phyloP scores from a whole-genome alignment of 805 yeast species.

The Kuraishia piskuri region DNA sequence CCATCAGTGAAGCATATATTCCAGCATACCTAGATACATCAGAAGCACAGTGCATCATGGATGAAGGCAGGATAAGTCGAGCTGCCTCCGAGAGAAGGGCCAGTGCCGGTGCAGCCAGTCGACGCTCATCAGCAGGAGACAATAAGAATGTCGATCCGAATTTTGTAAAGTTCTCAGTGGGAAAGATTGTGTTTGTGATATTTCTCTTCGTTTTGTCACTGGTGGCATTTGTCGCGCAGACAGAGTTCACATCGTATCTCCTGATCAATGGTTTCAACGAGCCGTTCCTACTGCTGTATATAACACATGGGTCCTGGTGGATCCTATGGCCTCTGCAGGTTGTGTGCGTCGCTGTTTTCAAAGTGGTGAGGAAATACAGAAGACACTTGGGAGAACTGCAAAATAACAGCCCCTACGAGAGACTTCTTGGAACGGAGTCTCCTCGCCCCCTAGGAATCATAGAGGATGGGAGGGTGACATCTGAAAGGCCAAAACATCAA shows the following conservation, averaged over 20 bases:
- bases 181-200: constrained; percentile 34
- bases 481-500: constrained; percentile 6
- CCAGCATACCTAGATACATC: no score
- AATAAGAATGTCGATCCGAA: background rate
- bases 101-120: background rate
- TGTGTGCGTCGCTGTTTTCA: constrained; percentile 34
- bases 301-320: constrained; percentile 79
- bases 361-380: constrained; percentile 26
- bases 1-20: no score
- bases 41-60: background rate
- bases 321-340: constrained; percentile 66
- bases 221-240: constrained; percentile 64
- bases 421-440: background rate
- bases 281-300: constrained; percentile 55
- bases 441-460: background rate
- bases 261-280: constrained; percentile 53
- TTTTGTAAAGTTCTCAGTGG: background rate
- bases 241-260: constrained; percentile 69
- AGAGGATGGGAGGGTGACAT: constrained; percentile 5
- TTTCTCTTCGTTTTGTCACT: constrained; percentile 39
- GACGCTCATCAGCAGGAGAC: background rate
- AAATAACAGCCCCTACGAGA: constrained; percentile 10
- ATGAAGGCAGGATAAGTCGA: background rate
- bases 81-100: constrained; percentile 2
- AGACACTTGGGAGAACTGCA: background rate